Evolutionary conservation across 1,284 basidiomycete species (phyloP).

Genomic region (Cerrena zonata): DNA sequence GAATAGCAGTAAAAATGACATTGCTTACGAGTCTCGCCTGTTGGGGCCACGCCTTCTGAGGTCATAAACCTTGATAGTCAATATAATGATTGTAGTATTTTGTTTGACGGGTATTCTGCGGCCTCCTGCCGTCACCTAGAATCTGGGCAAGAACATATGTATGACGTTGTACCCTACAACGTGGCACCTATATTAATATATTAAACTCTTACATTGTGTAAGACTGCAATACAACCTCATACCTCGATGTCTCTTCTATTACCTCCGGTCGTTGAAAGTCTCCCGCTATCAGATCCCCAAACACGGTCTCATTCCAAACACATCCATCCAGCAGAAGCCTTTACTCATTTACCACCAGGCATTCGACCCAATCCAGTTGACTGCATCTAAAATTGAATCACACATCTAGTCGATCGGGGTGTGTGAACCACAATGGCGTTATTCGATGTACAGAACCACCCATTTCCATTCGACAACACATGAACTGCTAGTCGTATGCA

Average conservation of each 20-base stretch:
- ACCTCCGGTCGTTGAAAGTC: constrained; percentile 19
- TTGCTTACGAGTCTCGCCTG: too few species aligned
- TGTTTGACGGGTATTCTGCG: too few species aligned
- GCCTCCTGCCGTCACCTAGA: too few species aligned
- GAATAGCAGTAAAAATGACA: too few species aligned
- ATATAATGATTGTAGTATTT: too few species aligned
- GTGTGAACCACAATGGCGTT: constrained; percentile 35
- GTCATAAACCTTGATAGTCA: too few species aligned
- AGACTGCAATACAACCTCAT: background rate
- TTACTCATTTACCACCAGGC: constrained; percentile 24
- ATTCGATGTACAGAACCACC: constrained; percentile 36
- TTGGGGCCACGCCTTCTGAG: too few species aligned
- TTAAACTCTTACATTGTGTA: too few species aligned
- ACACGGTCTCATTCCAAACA: constrained; percentile 24
- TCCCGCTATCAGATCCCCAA: constrained; percentile 22
- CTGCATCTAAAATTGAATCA: constrained; percentile 22
- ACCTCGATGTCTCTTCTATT: constrained; percentile 15
- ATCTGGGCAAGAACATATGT: too few species aligned
- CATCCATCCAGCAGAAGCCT: constrained; percentile 21
- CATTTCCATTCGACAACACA: constrained; percentile 41
- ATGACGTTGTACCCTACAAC: background rate
- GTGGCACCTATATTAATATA: too few species aligned
- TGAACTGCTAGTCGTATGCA: constrained; percentile 33
- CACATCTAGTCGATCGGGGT: constrained; percentile 31
- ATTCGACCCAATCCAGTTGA: constrained; percentile 16